Conservation (phyloP, 2,329 filamentous ascomycete species). For the Coniella lustricola region DNA sequence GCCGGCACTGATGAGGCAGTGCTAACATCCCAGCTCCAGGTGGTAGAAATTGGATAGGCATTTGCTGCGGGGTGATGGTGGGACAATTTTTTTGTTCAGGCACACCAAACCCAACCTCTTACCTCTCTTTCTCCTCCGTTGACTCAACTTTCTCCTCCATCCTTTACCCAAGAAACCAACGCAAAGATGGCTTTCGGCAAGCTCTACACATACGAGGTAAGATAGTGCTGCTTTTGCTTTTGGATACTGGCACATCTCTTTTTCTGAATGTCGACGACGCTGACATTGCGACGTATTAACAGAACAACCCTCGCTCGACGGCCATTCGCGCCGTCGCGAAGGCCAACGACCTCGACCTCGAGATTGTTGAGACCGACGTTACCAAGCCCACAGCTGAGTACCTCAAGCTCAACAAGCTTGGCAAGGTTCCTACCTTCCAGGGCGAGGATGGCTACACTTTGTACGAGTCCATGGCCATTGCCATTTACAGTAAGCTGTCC, state of each 20-base stretch:
- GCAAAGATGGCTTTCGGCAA: constrained; percentile 93
- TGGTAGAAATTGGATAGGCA: not conserved
- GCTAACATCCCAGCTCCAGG: not conserved
- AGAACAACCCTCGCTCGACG: constrained; percentile 87
- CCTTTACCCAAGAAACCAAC: constrained; percentile 22
- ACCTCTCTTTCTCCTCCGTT: constrained; percentile 10
- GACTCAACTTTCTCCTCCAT: constrained; percentile 18
- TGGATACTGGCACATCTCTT: not conserved
- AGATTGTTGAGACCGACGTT: constrained; percentile 67
- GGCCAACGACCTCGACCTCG: constrained; percentile 91
- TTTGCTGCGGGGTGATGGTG: constrained; percentile 2
- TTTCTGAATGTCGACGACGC: not conserved
- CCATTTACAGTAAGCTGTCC: constrained; percentile 85
- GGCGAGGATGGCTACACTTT: constrained; percentile 87
- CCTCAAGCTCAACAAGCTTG: constrained; percentile 76
- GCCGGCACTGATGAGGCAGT: not conserved
- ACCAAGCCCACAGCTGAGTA: constrained; percentile 67
- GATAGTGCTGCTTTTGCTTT: constrained; percentile 11
- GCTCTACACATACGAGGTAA: constrained; percentile 82
- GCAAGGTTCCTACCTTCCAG: constrained; percentile 89
- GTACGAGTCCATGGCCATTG: constrained; percentile 86
- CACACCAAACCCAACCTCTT: constrained; percentile 4
- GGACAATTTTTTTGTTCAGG: constrained; percentile 6
- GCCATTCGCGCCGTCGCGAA: constrained; percentile 90
- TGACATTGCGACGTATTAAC: constrained; percentile 16